These are phyloP conservation scores for Pythium diclinum DNA, from an alignment of 352 stramenopile species.

Conservation along the genomic window DNA sequence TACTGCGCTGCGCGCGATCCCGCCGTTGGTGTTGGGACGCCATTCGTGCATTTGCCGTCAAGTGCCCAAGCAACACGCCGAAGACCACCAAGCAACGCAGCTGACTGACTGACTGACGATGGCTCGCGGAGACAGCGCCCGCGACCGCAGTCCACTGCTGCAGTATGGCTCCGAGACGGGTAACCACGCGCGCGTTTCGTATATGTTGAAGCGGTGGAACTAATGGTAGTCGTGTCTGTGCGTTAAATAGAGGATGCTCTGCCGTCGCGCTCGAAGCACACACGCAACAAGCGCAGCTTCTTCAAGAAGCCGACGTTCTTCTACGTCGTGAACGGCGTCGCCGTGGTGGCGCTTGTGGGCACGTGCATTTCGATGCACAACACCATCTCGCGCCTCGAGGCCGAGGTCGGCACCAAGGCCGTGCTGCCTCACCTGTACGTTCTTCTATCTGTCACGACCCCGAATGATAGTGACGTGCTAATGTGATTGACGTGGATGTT, in stretches of 20 bases:
- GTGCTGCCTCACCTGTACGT: conserved; percentile 12
- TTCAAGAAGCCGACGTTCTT: conserved; percentile 39
- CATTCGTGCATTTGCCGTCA: conserved; percentile 24
- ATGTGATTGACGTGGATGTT: conserved; percentile 4
- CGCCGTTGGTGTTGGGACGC: not conserved
- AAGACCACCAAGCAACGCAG: not conserved
- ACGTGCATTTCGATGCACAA: conserved; percentile 72
- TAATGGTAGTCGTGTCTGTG: not conserved
- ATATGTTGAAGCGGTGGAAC: not conserved
- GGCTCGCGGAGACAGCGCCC: conserved; percentile 17
- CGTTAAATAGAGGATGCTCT: conserved; percentile 13
- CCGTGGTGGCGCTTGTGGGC: conserved; percentile 50
- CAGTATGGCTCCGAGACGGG: conserved; percentile 52
- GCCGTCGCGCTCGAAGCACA: conserved; percentile 17
- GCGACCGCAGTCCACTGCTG: conserved; percentile 57
- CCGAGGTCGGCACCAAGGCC: conserved; percentile 26
- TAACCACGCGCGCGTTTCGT: conserved; percentile 6
- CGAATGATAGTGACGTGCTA: not conserved
- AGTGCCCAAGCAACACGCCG: conserved; percentile 1
- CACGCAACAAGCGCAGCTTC: conserved; percentile 14
- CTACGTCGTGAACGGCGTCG: conserved; percentile 57
- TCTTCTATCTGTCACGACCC: not conserved
- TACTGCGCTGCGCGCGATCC: not conserved
- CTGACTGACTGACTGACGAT: conserved; percentile 4
- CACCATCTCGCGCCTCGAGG: conserved; percentile 55